Evolutionary conservation across 2,329 filamentous ascomycete genomes (phyloP).

Genomic region (Diaporthe aspalathi): DNA sequence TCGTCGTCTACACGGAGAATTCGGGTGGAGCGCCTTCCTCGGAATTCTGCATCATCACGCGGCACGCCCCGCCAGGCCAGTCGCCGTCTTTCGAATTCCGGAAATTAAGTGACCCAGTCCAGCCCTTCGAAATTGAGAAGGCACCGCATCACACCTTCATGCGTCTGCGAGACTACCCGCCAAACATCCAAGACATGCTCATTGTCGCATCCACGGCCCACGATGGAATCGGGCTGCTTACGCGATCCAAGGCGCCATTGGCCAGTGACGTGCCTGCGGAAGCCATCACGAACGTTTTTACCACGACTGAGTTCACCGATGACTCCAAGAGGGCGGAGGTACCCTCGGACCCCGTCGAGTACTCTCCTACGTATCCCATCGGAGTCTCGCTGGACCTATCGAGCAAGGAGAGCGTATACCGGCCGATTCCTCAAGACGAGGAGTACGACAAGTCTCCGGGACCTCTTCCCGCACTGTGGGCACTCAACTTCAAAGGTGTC

Average conservation of each 20-base stretch:
- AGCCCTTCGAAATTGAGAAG: conserved; percentile 74
- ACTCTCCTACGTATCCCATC: conserved; percentile 80
- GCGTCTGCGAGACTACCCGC: conserved; percentile 83
- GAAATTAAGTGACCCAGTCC: conserved; percentile 79
- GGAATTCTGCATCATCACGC: conserved; percentile 82
- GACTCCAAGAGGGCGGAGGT: conserved; percentile 81
- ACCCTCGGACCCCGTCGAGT: conserved; percentile 72
- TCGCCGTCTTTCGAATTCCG: conserved; percentile 75
- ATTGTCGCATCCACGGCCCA: conserved; percentile 85
- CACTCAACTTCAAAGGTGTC: conserved; percentile 89
- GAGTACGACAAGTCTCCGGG: conserved; percentile 82
- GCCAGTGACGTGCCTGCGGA: conserved; percentile 69
- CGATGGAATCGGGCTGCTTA: conserved; percentile 82
- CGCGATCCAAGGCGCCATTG: conserved; percentile 76
- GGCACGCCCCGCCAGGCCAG: conserved; percentile 62
- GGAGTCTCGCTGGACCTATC: conserved; percentile 89
- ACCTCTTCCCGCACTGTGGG: conserved; percentile 85
- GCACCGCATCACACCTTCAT: conserved; percentile 81
- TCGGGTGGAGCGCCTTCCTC: conserved; percentile 70
- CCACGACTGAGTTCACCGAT: conserved; percentile 76
- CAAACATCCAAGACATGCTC: conserved; percentile 82
- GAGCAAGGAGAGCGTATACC: conserved; percentile 78
- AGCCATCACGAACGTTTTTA: conserved; percentile 75
- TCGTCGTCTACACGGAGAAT: conserved; percentile 80
- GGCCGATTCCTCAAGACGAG: conserved; percentile 80